Evolutionary conservation across 164 flowering plant genomes (phyloP), one percentile per base, ranked within the genome.

Genomic region (Buxus sempervirens): DNA sequence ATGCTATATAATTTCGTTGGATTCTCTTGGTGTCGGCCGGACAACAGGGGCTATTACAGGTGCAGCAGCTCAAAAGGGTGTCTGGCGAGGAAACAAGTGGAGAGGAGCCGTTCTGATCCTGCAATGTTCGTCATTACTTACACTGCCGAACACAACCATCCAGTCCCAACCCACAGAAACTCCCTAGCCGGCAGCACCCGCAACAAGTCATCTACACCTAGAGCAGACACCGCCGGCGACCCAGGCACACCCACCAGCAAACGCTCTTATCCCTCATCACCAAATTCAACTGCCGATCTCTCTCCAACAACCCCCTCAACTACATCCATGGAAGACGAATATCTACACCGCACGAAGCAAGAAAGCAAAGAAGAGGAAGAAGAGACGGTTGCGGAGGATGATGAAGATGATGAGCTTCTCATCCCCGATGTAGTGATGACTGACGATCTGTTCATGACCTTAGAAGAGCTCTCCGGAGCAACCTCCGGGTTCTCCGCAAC

Each of bases 41-140:
- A 36, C 0, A 74, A 80, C 91, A 95, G 98, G 80, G 96, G 98
- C 0, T 95, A 95, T 68, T 95, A 92, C 84, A 86, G 90, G 78
- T 95, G 99, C 70, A 95, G 99, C 78, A 92, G 91, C 57, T 92
- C 90, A 58, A 95, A 95, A 71, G 97, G 96, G 7, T 95, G 99
- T 77, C 72, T 83, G 73, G 99, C 99, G 28, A 80, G 99, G 69
- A 95, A 95, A 81, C 99, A 92, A 82, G 97, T 95, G 76, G 99
- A 95, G 79, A 70, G 96, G 32, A 88, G 90, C 85, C 80, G 85
- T 75, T 77, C 97, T 60, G 91, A 95, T 81, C 99, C 99, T 20
- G 77, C 60, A 32, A 90, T 89, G 88, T 92, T 95, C 84, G 81
- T 90, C 32, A 83, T 95, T 45, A 95, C 99, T 24, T 95, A 89